These are phyloP conservation scores for Carallia pectinifolia DNA, from an alignment of 345 rosid genomes.

Conservation along the genomic window DNA sequence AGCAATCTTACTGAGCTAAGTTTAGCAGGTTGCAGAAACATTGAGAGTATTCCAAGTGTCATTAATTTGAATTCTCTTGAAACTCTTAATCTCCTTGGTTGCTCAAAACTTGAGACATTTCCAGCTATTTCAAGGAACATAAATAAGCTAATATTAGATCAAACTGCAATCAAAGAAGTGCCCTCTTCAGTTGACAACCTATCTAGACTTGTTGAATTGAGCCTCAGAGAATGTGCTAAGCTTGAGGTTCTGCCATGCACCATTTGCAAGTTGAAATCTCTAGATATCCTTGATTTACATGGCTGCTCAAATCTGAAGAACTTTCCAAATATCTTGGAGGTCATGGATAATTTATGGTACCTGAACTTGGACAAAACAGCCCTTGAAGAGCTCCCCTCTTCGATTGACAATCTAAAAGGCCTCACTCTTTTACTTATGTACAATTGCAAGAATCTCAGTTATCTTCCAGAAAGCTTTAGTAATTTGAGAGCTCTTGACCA, in stretches of 20 bases:
- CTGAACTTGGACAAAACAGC: too few species aligned
- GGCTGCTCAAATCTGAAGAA: conserved; percentile 8
- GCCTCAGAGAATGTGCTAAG: conserved; percentile 6
- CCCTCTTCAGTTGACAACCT: neutral
- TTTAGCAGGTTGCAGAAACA: neutral
- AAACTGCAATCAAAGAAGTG: neutral
- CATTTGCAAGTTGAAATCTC: neutral
- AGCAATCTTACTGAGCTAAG: neutral
- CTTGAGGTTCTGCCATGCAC: conserved; percentile 4
- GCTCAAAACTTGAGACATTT: conserved; percentile 1
- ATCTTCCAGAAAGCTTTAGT: neutral
- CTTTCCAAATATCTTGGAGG: conserved; percentile 3
- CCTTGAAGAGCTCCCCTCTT: neutral
- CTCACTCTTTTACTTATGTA: too few species aligned
- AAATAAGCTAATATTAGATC: neutral
- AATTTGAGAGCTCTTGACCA: neutral
- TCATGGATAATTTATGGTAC: too few species aligned
- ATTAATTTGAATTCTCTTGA: neutral
- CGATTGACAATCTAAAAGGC: neutral
- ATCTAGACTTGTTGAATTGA: conserved; percentile 17
- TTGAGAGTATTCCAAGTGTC: neutral
- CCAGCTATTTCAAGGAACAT: neutral
- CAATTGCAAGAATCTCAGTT: neutral
- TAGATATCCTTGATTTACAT: conserved; percentile 1
- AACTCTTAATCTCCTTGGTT: conserved; percentile 1